These are phyloP conservation scores for Mycena polygramma DNA, from an alignment of 768 basidiomycete genomes.

Conservation along the genomic window DNA sequence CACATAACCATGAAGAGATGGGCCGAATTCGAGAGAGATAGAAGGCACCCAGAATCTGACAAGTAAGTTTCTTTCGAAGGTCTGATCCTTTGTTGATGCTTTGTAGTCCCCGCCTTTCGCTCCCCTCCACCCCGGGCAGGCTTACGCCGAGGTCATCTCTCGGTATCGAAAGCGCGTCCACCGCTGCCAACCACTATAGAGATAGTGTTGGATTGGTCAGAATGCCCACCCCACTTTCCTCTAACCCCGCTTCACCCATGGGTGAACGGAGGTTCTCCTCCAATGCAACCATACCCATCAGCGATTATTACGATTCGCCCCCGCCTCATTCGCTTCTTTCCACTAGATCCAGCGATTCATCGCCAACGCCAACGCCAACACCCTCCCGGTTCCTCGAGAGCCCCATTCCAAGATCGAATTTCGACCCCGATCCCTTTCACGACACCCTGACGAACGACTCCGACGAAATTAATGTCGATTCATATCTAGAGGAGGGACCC, in stretches of 20 bases:
- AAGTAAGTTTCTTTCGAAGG: background rate
- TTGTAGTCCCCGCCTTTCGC: constrained; percentile 59
- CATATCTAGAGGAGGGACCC: constrained; percentile 1
- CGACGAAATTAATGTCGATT: background rate
- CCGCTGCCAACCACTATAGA: background rate
- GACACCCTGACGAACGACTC: background rate
- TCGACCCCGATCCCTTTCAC: constrained; percentile 4
- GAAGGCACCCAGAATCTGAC: constrained; percentile 40
- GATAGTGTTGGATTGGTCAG: constrained; percentile 5
- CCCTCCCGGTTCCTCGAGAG: constrained; percentile 20
- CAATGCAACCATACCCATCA: background rate
- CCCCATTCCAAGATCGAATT: constrained; percentile 10
- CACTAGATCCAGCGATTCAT: background rate
- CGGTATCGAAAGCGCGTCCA: constrained; percentile 18
- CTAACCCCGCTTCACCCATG: background rate
- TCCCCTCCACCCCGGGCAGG: constrained; percentile 67
- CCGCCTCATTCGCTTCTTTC: constrained; percentile 18
- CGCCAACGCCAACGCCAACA: background rate
- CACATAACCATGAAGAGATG: constrained; percentile 89
- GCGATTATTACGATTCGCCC: constrained; percentile 9
- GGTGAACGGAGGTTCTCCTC: background rate
- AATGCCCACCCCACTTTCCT: constrained; percentile 15
- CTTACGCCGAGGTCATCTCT: constrained; percentile 13
- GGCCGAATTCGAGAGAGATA: constrained; percentile 85
- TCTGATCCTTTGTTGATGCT: background rate